Evolutionary conservation across 1,284 basidiomycete species (phyloP).

Genomic region (Marasmius fiardii): DNA sequence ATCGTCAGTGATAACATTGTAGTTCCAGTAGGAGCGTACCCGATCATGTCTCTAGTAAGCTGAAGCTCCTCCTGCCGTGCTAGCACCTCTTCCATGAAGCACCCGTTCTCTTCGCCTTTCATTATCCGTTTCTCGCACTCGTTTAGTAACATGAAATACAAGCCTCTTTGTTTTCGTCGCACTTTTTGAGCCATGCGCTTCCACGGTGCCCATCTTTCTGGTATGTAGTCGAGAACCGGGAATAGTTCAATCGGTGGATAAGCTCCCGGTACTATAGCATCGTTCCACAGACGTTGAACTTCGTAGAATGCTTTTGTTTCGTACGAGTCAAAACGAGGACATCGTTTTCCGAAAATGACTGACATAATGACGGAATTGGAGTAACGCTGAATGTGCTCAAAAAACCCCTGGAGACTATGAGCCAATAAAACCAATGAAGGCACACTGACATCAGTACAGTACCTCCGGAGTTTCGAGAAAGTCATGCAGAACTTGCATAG

Average conservation of each 20-base stretch:
- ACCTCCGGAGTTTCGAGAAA: constrained; percentile 25
- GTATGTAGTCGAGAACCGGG: constrained; percentile 29
- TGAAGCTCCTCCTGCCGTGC: constrained; percentile 3
- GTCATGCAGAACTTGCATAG: constrained; percentile 29
- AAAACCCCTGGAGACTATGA: constrained; percentile 25
- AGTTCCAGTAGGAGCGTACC: no score
- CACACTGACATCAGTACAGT: neutral
- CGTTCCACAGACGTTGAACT: constrained; percentile 22
- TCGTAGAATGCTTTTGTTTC: constrained; percentile 23
- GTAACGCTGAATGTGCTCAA: constrained; percentile 23
- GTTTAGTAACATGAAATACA: constrained; percentile 10
- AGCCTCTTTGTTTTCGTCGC: constrained; percentile 16
- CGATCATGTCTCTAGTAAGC: no score
- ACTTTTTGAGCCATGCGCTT: constrained; percentile 22
- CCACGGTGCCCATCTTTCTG: constrained; percentile 29
- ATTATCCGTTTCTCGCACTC: constrained; percentile 9
- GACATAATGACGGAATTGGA: constrained; percentile 26
- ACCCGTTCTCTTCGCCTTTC: constrained; percentile 6
- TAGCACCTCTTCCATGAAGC: constrained; percentile 9
- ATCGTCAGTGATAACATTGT: no score
- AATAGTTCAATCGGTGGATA: constrained; percentile 29
- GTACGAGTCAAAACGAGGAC: constrained; percentile 20
- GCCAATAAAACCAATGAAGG: neutral
- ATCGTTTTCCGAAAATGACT: constrained; percentile 26
- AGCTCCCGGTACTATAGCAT: constrained; percentile 24